Evolutionary conservation across 2,329 filamentous ascomycete genomes (phyloP).

Genomic region (Aureobasidium zeae): DNA sequence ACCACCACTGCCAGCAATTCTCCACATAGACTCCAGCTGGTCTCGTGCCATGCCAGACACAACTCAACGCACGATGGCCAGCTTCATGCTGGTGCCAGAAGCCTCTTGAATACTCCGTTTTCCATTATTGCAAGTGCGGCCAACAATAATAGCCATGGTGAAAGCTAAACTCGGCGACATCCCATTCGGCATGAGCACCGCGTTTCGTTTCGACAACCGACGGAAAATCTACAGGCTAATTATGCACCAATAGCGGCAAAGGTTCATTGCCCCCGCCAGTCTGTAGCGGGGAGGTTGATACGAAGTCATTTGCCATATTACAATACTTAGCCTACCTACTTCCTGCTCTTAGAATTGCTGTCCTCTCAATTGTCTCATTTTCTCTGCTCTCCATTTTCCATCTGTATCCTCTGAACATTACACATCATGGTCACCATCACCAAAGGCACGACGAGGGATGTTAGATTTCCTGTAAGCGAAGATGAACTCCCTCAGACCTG

Average conservation of each 20-base stretch:
- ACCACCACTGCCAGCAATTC: too few relatives aligned
- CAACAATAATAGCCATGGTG: too few relatives aligned
- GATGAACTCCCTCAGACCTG: background rate
- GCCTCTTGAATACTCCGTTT: too few relatives aligned
- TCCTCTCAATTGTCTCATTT: background rate
- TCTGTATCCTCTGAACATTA: slow-evolving; percentile 1
- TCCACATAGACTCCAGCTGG: too few relatives aligned
- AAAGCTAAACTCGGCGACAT: too few relatives aligned
- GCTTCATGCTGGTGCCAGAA: too few relatives aligned
- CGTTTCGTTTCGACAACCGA: slow-evolving; percentile 11
- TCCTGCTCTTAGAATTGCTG: slow-evolving; percentile 3
- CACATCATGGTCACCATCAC: slow-evolving; percentile 40
- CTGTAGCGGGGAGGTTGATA: slow-evolving; percentile 9
- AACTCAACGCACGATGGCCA: too few relatives aligned
- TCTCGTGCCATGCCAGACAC: too few relatives aligned
- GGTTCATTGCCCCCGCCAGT: slow-evolving; percentile 14
- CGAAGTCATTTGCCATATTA: background rate
- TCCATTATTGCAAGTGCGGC: too few relatives aligned
- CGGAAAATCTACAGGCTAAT: slow-evolving; percentile 12
- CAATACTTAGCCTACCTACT: slow-evolving; percentile 12
- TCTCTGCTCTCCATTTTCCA: background rate
- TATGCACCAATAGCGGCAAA: slow-evolving; percentile 14
- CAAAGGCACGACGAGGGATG: slow-evolving; percentile 37
- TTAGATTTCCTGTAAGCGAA: slow-evolving; percentile 38
- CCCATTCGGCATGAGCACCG: too few relatives aligned